Evolutionary conservation across 768 basidiomycete genomes (phyloP).

Genomic region (Hygrophoropsis aurantiaca): DNA sequence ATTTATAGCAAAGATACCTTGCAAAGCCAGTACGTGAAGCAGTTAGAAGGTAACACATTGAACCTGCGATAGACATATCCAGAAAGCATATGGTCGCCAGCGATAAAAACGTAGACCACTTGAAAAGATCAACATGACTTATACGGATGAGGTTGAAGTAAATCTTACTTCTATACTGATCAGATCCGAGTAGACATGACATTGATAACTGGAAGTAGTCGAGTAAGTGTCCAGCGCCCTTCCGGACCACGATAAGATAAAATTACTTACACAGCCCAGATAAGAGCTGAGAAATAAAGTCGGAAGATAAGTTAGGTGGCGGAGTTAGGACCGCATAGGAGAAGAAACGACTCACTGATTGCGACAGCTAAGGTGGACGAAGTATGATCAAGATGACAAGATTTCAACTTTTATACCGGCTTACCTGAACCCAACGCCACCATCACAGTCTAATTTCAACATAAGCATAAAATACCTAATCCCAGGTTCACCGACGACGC

Average conservation of each 20-base stretch:
- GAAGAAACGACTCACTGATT: background rate
- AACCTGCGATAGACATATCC: background rate
- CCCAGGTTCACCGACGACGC: background rate
- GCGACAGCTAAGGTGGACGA: background rate
- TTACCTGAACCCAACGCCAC: background rate
- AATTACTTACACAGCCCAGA: background rate
- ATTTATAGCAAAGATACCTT: background rate
- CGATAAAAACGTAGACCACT: background rate
- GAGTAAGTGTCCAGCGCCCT: no score
- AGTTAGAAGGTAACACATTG: constrained; percentile 3
- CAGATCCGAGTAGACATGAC: background rate
- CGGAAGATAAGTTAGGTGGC: background rate
- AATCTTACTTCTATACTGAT: background rate
- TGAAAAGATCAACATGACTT: no score
- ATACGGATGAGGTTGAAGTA: no score
- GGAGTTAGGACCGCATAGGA: background rate
- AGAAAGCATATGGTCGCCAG: background rate
- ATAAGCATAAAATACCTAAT: background rate
- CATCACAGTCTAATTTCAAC: background rate
- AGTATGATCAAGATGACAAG: background rate
- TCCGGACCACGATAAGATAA: background rate
- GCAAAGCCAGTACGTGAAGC: background rate
- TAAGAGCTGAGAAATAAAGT: background rate
- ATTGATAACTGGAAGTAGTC: background rate
- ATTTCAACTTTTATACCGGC: no score